Base-by-base conservation (phyloP, 2,329 filamentous ascomycete species). In the Beauveria brongniartii region DNA sequence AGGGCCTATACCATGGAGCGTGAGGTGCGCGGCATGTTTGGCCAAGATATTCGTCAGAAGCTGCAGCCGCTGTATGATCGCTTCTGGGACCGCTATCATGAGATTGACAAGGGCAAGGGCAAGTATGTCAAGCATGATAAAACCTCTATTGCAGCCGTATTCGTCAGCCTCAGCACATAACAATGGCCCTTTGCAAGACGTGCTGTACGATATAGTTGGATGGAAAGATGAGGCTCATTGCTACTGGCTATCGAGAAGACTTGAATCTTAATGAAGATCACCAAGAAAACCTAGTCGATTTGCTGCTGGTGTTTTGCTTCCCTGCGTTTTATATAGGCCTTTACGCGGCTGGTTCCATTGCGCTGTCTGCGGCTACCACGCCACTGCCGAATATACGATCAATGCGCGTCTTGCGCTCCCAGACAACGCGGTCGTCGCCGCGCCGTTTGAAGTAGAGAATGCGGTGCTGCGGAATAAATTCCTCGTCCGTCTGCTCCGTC, bases 121-220 rank as follows among this genome's bases (percentile, higher is more conserved):
- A 99, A 99, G 75, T 96, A 97, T 74, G 92, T 96, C 72, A 97
- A 96, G 78, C 97, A 96, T 72, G 92, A 97, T 77, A 97, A 97
- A 79, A 80, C 81, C 46, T 84, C 86, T 53, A 87, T 99, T 68
- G 85, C 89, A 52, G 83, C 84, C 24, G 80, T 88, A 10, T 87
- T 87, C 68, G 68, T 78, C 58, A 82, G 79, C 58, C 72, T 86
- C 3, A 68, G 70, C 24, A 72, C 73, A 43, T 75, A 65, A 73
- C 18, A 2, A n/a, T 18, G 14, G 24, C 7, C 26, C 28, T 18
- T 58, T 5, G 18, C 20, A 43, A 18, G 10, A 30, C 20, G 7
- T n/a, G 20, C 22, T 47, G 53, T 34, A 60, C 41, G 57, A 61
- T 56, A 61, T 51, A 28, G 37, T 44, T 44, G 34, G 60, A 26